Evolutionary conservation across 2,329 filamentous ascomycete species (phyloP).

Genomic region (Cyclaneusma minus): DNA sequence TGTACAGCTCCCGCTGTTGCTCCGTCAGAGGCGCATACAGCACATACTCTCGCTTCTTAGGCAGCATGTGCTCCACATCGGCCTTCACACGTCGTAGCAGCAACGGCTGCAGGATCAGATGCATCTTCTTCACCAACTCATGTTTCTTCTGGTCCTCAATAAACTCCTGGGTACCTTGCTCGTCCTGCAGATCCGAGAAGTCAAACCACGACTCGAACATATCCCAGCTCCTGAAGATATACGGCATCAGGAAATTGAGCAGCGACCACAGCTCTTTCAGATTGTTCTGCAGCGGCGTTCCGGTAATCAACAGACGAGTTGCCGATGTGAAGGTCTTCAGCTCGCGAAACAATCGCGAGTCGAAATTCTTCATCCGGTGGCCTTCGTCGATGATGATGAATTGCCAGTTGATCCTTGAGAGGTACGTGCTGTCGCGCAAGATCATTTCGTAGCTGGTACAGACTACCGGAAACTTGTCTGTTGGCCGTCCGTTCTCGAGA

Average conservation of each 20-base stretch:
- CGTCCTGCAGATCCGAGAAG: constrained; percentile 81
- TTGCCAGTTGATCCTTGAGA: constrained; percentile 82
- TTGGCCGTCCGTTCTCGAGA: constrained; percentile 43
- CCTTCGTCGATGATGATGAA: constrained; percentile 98
- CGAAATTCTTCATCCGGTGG: constrained; percentile 92
- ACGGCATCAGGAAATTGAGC: constrained; percentile 81
- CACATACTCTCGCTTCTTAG: constrained; percentile 93
- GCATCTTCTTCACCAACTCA: constrained; percentile 72
- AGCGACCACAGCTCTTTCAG: constrained; percentile 89
- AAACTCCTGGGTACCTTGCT: constrained; percentile 62
- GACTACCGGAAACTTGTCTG: constrained; percentile 68
- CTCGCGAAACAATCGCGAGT: constrained; percentile 81
- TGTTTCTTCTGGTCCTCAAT: constrained; percentile 65
- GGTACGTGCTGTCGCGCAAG: constrained; percentile 68
- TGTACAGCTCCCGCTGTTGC: constrained; percentile 84
- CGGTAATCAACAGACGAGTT: constrained; percentile 82
- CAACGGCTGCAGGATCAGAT: constrained; percentile 84
- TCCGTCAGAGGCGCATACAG: constrained; percentile 83
- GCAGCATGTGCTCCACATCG: constrained; percentile 81
- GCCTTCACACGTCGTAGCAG: constrained; percentile 79
- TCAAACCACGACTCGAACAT: constrained; percentile 96
- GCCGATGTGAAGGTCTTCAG: constrained; percentile 79
- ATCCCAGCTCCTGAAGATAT: constrained; percentile 84
- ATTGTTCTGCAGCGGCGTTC: constrained; percentile 91
- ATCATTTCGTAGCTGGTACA: constrained; percentile 96